Conservation (phyloP, 2,329 filamentous ascomycete species). For the Cladophialophora exuberans region DNA sequence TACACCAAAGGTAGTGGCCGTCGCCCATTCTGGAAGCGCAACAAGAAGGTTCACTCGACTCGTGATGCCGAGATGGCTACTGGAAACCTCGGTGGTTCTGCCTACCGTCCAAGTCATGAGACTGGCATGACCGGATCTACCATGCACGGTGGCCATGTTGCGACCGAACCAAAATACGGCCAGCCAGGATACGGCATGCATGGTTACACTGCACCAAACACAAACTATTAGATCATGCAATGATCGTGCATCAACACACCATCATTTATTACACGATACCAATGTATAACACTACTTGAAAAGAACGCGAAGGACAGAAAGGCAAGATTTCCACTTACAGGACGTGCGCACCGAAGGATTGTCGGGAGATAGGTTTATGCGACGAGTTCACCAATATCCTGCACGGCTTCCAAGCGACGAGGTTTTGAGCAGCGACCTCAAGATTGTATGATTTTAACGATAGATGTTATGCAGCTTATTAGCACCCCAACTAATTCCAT, state of each 20-base stretch:
- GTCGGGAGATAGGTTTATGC: no score
- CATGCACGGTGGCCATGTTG: conserved; percentile 38
- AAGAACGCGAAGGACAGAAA: no score
- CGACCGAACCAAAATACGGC: conserved; percentile 40
- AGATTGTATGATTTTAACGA: no score
- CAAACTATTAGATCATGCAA: conserved; percentile 10
- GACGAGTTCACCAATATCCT: no score
- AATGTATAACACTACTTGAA: no score
- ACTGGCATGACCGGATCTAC: conserved; percentile 56
- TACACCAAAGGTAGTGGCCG: conserved; percentile 66
- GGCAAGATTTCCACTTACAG: no score
- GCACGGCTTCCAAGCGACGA: no score
- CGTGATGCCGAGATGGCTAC: conserved; percentile 51
- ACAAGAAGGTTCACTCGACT: conserved; percentile 40
- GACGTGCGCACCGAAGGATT: no score
- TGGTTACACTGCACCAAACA: conserved; percentile 6
- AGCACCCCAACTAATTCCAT: no score
- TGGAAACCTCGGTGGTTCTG: conserved; percentile 34
- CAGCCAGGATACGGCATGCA: conserved; percentile 30
- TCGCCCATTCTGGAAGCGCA: conserved; percentile 49
- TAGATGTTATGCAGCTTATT: no score
- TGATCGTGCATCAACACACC: not conserved
- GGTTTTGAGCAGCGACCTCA: no score
- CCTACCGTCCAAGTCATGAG: conserved; percentile 49
- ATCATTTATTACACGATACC: not conserved